Base-by-base conservation (phyloP, 2,329 filamentous ascomycete genomes). In the Xylaria sp. region DNA sequence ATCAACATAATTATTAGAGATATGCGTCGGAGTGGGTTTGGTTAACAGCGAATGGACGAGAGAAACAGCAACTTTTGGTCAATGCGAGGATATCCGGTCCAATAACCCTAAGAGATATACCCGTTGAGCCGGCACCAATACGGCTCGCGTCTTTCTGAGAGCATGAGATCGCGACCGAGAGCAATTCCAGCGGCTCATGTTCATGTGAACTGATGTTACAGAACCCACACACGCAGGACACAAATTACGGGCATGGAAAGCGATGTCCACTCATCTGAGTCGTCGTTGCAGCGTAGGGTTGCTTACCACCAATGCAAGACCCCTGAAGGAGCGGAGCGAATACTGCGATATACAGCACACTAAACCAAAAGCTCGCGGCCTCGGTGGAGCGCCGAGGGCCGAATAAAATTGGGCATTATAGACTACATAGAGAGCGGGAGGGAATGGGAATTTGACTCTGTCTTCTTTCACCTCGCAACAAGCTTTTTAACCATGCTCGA, bases 401-500 rank as follows among this genome's bases (percentile, higher is more conserved):
- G 8, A 28, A n/a, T 21, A n/a, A n/a, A 43, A 17, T 19, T 2
- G 28, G 15, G 21, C 3, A 28, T 43, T 35, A 11, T 17, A 6
- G 33, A 38, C 37, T 51, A 55, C 31, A 25, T 49, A 37, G 11
- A 40, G 23, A n/a, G 21, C 21, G 6, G 15, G 11, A 21, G 35
- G 4, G 19, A 28, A 19, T 9, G 28, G 42, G 23, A 25, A 37
- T 3, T 28, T 12, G 19, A 37, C 2, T 54, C 43, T 15, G 19
- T 33, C 33, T 17, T 38, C 40, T 14, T 23, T 52, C 21, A n/a
- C 35, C 12, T 17, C 4, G 42, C 14, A n/a, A 35, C 25, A 42
- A 25, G 17, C 4, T 33, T 21, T 21, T 15, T 11, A 33, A 61
- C 25, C 31, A 64, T 64, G 61, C 35, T 35, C 11, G n/a, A 54